These are phyloP conservation scores for Dactylellina sp. DNA, from an alignment of 2,329 filamentous ascomycete genomes.

Conservation along the genomic window DNA sequence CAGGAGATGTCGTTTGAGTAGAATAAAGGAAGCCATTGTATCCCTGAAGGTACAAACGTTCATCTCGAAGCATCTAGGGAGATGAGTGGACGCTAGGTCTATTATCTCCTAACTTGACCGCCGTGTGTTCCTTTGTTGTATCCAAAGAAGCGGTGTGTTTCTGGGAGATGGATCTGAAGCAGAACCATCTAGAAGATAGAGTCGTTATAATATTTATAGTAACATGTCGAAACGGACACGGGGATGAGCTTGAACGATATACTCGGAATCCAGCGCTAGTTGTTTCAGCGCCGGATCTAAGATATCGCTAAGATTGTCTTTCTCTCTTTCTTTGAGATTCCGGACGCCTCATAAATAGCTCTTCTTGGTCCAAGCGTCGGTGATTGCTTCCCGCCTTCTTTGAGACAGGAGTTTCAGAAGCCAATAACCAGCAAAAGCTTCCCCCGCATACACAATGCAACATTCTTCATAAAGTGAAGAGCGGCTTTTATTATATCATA, in stretches of 20 bases:
- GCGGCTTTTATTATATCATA: constrained; percentile 16
- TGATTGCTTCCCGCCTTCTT: constrained; percentile 36
- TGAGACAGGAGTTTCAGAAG: constrained; percentile 40
- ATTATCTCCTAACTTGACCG: background rate
- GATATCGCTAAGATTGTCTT: background rate
- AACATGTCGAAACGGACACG: constrained; percentile 13
- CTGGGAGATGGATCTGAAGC: constrained; percentile 15
- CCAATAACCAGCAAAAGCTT: background rate
- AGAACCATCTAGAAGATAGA: constrained; percentile 13
- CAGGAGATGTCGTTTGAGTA: background rate
- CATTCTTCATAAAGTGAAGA: background rate
- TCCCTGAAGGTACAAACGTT: constrained; percentile 1
- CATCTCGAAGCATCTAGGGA: constrained; percentile 21
- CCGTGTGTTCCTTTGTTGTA: constrained; percentile 13
- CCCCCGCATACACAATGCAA: constrained; percentile 17
- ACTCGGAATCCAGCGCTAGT: constrained; percentile 4
- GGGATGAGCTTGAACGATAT: background rate
- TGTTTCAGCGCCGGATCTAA: constrained; percentile 31
- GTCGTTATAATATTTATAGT: constrained; percentile 28
- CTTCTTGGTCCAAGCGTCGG: background rate
- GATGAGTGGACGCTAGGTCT: background rate
- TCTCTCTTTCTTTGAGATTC: constrained; percentile 30
- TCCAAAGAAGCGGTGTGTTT: constrained; percentile 14
- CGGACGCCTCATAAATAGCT: constrained; percentile 3
- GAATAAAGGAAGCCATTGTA: constrained; percentile 9